Conservation (phyloP, 495 filamentous ascomycete species). For the Penicillium bialowiezense region DNA sequence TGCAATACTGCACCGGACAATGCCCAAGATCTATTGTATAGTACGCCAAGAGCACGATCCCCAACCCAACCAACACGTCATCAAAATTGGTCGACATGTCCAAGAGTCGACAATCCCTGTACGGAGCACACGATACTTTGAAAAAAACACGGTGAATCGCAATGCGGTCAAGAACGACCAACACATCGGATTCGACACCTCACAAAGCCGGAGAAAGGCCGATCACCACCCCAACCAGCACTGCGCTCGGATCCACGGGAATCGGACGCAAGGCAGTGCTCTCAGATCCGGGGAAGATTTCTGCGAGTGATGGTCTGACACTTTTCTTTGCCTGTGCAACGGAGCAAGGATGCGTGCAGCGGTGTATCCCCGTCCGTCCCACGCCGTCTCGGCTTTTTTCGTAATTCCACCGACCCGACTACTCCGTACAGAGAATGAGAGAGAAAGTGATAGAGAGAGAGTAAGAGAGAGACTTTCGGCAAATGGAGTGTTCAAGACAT, state of each 20-base stretch:
- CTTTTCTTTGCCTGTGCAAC: conserved; percentile 18
- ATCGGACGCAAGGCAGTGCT: conserved; percentile 9
- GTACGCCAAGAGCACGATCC: background rate
- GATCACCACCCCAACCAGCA: background rate
- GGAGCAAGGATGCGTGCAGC: conserved; percentile 15
- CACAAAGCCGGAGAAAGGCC: conserved; percentile 5
- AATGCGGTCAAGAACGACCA: conserved; percentile 4
- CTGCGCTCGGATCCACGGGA: background rate
- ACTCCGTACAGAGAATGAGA: too few relatives aligned
- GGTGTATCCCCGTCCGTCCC: conserved; percentile 13
- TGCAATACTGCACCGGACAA: too few relatives aligned
- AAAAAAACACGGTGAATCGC: too few relatives aligned
- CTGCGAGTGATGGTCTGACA: conserved; percentile 23
- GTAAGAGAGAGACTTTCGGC: too few relatives aligned
- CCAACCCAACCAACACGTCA: conserved; percentile 6
- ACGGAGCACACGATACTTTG: too few relatives aligned
- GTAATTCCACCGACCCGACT: conserved; percentile 6
- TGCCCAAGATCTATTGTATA: too few relatives aligned
- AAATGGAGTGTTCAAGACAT: background rate
- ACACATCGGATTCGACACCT: conserved; percentile 2
- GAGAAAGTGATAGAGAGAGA: too few relatives aligned
- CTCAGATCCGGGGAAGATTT: conserved; percentile 18
- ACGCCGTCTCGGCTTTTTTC: conserved; percentile 22
- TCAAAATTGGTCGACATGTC: background rate
- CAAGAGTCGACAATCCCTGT: background rate